These are phyloP conservation scores for Solanum neorickii DNA, from an alignment of 257 asterid genomes.

Conservation along the genomic window DNA sequence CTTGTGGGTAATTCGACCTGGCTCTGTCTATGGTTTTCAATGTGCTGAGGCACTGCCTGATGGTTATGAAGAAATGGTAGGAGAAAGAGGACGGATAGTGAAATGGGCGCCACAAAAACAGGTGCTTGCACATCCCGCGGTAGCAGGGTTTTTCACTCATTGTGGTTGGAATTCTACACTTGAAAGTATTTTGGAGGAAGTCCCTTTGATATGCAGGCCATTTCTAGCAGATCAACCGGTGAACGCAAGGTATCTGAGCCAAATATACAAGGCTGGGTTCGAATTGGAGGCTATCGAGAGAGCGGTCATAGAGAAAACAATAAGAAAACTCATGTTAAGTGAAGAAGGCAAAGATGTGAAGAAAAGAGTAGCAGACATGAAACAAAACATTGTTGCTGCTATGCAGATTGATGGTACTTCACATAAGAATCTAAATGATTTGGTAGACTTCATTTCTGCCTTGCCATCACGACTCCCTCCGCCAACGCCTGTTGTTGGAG, in stretches of 20 bases:
- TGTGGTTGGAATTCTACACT: conserved; percentile 45
- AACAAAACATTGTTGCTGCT: conserved; percentile 6
- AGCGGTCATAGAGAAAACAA: conserved; percentile 6
- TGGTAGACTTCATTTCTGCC: conserved; percentile 23
- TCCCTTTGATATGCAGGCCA: conserved; percentile 33
- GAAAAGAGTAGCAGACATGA: not conserved
- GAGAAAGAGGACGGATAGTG: conserved; percentile 17
- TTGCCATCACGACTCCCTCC: not conserved
- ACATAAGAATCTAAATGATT: conserved; percentile 1
- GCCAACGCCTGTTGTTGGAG: not conserved
- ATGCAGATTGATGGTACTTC: conserved; percentile 22
- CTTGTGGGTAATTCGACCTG: conserved; percentile 28
- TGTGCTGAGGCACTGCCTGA: not conserved
- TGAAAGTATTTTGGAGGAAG: conserved; percentile 25
- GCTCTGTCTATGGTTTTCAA: not conserved
- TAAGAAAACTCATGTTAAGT: conserved; percentile 17
- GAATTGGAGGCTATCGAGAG: conserved; percentile 13
- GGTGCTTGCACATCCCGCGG: conserved; percentile 22
- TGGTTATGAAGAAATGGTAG: not conserved
- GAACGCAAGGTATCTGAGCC: conserved; percentile 19
- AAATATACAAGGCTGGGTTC: conserved; percentile 25
- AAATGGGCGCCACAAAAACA: conserved; percentile 41
- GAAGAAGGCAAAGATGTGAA: conserved; percentile 4
- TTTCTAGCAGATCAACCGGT: conserved; percentile 22
- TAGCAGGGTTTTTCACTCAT: conserved; percentile 32